A percentile compares a stretch with the other conserved stretches of the same genome.
Evolutionary conservation across 1,284 basidiomycete genomes (phyloP).

Genomic region (Pseudozyma thailandica): DNA sequence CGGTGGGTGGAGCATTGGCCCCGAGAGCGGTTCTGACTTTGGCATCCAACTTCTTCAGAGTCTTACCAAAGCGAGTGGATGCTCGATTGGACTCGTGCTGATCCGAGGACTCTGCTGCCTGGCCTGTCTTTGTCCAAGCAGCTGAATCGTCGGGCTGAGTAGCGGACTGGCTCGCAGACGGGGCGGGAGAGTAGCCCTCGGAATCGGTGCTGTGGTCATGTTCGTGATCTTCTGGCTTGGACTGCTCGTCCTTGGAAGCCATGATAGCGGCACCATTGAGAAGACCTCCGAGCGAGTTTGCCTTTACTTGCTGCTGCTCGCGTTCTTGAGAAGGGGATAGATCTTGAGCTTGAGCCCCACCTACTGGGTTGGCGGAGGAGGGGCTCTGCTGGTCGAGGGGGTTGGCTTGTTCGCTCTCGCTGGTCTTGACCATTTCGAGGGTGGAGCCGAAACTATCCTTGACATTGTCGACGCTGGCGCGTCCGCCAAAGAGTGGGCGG

Average conservation of each 20-base stretch:
- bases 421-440: conserved; percentile 31
- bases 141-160: conserved; percentile 9
- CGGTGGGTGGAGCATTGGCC: conserved; percentile 36
- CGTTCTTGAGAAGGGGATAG: background rate
- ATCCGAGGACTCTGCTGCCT: conserved; percentile 27
- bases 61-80: conserved; percentile 17
- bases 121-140: conserved; percentile 27
- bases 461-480: conserved; percentile 34
- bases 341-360: background rate
- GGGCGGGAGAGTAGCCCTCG: background rate
- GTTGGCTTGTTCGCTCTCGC: conserved; percentile 22
- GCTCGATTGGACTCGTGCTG: conserved; percentile 17
- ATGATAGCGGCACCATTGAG: conserved; percentile 43
- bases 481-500: conserved; percentile 40
- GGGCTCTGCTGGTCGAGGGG: conserved; percentile 1
- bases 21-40: conserved; percentile 25
- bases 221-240: conserved; percentile 18
- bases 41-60: conserved; percentile 38
- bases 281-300: conserved; percentile 16
- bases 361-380: background rate
- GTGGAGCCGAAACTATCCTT: conserved; percentile 37
- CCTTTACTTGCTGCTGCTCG: conserved; percentile 9
- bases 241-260: conserved; percentile 25
- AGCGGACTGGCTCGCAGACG: background rate
- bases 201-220: conserved; percentile 5